These are phyloP conservation scores for Pleodorina starrii DNA, from an alignment of 139 green algal species.

Conservation along the genomic window DNA sequence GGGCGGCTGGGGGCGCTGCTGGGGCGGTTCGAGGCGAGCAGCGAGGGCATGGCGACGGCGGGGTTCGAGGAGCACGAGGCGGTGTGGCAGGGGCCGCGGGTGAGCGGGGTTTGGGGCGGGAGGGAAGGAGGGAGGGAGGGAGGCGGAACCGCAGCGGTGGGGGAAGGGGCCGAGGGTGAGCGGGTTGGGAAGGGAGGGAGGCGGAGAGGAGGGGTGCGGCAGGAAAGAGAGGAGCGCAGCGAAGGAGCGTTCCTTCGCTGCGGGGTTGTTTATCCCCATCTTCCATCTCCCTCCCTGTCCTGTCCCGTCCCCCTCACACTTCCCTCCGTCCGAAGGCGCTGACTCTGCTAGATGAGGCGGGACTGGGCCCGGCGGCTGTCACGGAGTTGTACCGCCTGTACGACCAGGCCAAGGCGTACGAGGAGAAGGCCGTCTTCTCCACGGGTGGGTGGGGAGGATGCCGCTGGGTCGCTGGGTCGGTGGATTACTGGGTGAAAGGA, in stretches of 20 bases:
- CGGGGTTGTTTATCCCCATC: no score
- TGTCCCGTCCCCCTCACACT: no score
- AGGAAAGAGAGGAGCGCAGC: no score
- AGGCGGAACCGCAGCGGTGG: neutral
- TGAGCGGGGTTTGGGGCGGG: neutral
- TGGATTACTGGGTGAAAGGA: no score
- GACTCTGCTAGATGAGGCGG: conserved; percentile 61
- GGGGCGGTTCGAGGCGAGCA: conserved; percentile 24
- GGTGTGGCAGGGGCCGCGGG: conserved; percentile 27
- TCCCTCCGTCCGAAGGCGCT: conserved; percentile 39
- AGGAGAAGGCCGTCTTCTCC: conserved; percentile 67
- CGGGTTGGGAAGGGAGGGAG: no score
- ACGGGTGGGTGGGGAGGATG: conserved; percentile 56
- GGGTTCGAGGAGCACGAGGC: conserved; percentile 59
- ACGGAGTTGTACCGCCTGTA: conserved; percentile 54
- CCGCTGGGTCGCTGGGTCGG: no score
- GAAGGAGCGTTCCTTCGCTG: no score
- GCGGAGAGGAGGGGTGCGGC: no score
- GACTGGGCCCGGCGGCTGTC: conserved; percentile 58
- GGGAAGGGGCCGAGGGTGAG: neutral
- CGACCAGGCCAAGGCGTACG: conserved; percentile 54
- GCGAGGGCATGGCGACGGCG: conserved; percentile 14
- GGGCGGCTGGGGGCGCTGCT: conserved; percentile 59
- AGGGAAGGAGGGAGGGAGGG: neutral
- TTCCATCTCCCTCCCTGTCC: no score